Evolutionary conservation across 2,329 filamentous ascomycete species (phyloP), one percentile per base, ranked within the genome.

Genomic region (Atkinsonella hypoxylon): DNA sequence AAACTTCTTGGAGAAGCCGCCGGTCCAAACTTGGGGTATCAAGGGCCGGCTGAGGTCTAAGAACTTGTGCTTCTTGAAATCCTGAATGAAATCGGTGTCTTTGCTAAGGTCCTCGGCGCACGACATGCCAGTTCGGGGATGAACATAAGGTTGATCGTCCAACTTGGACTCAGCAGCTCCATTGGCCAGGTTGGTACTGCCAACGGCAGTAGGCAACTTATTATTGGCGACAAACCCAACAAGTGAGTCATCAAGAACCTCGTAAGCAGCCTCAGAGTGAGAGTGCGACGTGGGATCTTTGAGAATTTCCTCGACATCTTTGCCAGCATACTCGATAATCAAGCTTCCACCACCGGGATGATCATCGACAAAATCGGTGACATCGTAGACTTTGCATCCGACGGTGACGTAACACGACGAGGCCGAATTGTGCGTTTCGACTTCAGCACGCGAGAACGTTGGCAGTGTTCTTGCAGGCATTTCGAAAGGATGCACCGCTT

Each of bases 331-430:
- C 49, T 95, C 87, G 55, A 96, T 74, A 54, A 98, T 84, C 59
- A 97, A 73, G 55, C 95, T 87, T 60, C 82, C 81, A 52, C 93
- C 93, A 58, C 93, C 93, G 22, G 93, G 93, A 65, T 98, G 93
- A 58, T 89, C 83, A 48, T 89, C 81, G 54, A 96, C 69, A 63
- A 98, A 98, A 51, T 87, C 81, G 53, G 93, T 96, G 56, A 98
- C 78, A 73, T 98, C 91, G 76, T 89, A 98, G 59, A 98, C 91
- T 59, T 91, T 94, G 52, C 79, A 78, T 55, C 89, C 90, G 50
- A 96, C 76, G 3, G 87, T 93, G 59, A 98, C 90, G 74, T 90
- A 98, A 74, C 91, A 97, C 46, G 89, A 95, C 63, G 89, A 80
- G 47, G 73, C 72, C 45, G 80, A 83, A 66, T 87, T 91, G 69